Evolutionary conservation across 371 early-diverging fungal species (phyloP).

Genomic region (Apophysomyces sp.): DNA sequence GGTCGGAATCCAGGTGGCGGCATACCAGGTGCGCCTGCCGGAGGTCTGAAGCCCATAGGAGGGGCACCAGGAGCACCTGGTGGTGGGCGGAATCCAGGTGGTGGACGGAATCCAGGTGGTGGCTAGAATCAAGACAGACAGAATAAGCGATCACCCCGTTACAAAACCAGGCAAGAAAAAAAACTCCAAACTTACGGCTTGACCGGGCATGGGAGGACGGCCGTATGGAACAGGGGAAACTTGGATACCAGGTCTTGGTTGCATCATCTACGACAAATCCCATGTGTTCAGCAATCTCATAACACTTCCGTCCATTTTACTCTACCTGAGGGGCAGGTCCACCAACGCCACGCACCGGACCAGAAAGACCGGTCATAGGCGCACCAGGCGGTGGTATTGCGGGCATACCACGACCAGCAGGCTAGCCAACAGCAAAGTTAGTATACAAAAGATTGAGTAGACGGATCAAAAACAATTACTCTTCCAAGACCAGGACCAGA

Average conservation of each 20-base stretch:
- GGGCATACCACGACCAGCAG: conserved; percentile 92
- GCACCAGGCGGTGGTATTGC: conserved; percentile 65
- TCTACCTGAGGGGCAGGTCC: conserved; percentile 79
- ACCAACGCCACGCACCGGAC: conserved; percentile 91
- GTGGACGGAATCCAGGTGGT: conserved; percentile 65
- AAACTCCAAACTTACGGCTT: conserved; percentile 19
- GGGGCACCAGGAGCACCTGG: conserved; percentile 41
- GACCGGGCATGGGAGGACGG: conserved; percentile 59
- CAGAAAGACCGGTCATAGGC: conserved; percentile 71
- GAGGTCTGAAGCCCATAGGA: conserved; percentile 62
- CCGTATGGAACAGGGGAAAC: conserved; percentile 79
- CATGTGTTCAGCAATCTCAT: neutral
- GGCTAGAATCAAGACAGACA: conserved; percentile 26
- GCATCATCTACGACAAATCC: conserved; percentile 57
- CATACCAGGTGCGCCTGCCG: conserved; percentile 35
- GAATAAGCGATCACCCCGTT: neutral
- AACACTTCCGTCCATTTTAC: conserved; percentile 8
- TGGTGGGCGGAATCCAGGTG: conserved; percentile 61
- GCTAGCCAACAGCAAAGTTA: conserved; percentile 34
- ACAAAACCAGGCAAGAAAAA: neutral
- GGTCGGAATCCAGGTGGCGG: conserved; percentile 46
- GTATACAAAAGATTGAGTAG: neutral
- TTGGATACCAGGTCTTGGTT: conserved; percentile 58
- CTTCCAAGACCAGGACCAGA: conserved; percentile 76
- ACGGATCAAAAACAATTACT: conserved; percentile 26